phyloP scores from a whole-genome alignment of 352 stramenopile genomes.

The Pilasporangium apinafurcum region DNA sequence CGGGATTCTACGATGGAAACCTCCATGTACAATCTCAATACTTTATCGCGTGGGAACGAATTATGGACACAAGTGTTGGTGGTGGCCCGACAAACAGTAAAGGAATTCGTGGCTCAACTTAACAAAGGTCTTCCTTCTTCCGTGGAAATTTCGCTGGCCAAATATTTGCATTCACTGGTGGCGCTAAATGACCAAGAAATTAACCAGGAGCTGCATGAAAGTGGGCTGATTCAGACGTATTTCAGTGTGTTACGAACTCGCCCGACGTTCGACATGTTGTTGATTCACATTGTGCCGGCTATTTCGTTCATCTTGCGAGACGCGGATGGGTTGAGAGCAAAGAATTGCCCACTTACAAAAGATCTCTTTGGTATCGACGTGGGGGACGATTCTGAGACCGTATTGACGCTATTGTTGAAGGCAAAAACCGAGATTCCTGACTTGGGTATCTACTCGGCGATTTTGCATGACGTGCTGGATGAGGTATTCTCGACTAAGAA shows the following conservation, averaged over 20 bases:
- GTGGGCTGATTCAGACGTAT: constrained; percentile 59
- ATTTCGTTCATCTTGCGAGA: constrained; percentile 79
- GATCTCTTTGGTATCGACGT: constrained; percentile 50
- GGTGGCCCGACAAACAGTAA: constrained; percentile 29
- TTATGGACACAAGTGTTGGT: constrained; percentile 57
- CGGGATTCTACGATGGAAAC: constrained; percentile 51
- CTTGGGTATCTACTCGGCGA: constrained; percentile 66
- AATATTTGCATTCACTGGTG: constrained; percentile 78
- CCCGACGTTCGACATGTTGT: constrained; percentile 78
- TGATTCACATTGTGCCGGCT: constrained; percentile 79
- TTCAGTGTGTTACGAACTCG: constrained; percentile 54
- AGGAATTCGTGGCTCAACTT: constrained; percentile 50
- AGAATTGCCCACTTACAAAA: constrained; percentile 67
- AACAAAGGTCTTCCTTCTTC: constrained; percentile 64
- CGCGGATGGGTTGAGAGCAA: constrained; percentile 44
- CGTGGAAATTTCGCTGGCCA: constrained; percentile 75
- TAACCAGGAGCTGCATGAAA: constrained; percentile 59
- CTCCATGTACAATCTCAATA: constrained; percentile 79
- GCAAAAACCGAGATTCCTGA: constrained; percentile 58
- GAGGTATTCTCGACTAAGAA: constrained; percentile 57
- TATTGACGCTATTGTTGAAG: constrained; percentile 49
- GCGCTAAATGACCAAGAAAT: constrained; percentile 52
- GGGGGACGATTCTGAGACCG: constrained; percentile 37
- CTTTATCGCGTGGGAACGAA: constrained; percentile 39
- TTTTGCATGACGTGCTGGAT: constrained; percentile 74